Conservation (phyloP, 31 red algal species). For the Porphyra umbilicalis region DNA sequence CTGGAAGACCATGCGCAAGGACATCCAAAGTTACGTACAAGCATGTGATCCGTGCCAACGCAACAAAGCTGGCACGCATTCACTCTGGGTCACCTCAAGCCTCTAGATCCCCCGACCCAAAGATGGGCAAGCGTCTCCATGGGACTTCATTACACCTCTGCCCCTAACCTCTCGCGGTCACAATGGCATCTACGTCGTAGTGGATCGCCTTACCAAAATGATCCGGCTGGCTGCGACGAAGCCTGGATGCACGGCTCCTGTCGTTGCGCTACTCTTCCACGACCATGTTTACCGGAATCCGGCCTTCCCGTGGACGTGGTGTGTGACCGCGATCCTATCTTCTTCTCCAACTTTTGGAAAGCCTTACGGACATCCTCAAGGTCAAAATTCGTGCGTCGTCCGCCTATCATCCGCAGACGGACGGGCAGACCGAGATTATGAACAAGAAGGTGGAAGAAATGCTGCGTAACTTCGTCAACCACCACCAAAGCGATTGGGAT, state of each 20-base stretch:
- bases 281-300: slow-evolving; percentile 4
- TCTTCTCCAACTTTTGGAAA: slow-evolving; percentile 30
- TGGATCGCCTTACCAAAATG: background rate
- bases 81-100: background rate
- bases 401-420: slow-evolving; percentile 40
- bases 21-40: background rate
- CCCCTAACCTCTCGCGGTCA: background rate
- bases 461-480: slow-evolving; percentile 13
- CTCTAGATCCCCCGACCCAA: background rate
- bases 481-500: slow-evolving; percentile 32
- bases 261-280: background rate
- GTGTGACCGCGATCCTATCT: slow-evolving; percentile 33
- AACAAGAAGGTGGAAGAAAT: slow-evolving; percentile 34
- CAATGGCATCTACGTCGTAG: background rate
- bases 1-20: background rate
- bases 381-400: slow-evolving; percentile 26
- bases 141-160: background rate
- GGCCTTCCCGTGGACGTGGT: slow-evolving; percentile 31
- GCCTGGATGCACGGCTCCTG: background rate
- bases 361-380: slow-evolving; percentile 18
- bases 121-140: background rate
- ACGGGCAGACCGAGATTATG: slow-evolving; percentile 28
- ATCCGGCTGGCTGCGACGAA: background rate
- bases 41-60: background rate
- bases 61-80: background rate